Base-by-base conservation (phyloP, 257 asterid genomes). In the Thymus quinquecostatus region DNA sequence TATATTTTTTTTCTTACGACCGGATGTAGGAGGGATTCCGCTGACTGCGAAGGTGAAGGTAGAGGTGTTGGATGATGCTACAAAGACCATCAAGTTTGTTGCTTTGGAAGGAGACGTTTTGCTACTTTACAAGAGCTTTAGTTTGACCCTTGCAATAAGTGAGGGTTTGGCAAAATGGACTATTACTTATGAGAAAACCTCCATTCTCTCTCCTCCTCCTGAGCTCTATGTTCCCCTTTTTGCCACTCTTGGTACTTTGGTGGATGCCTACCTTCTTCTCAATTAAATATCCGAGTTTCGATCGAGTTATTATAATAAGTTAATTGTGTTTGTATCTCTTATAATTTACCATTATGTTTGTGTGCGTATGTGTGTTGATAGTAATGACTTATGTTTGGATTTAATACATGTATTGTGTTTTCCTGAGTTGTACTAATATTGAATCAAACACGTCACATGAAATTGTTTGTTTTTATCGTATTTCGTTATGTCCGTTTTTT, bases 161-260 rank as follows among this genome's bases (percentile, higher is more conserved):
- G 79, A 76, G 27, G 83, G 81, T 49, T 59, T 30, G 14, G 81
- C 55, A 12, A 60, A 69, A 12, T 78, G 81, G 81, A 78, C 13
- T 3, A 2, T 82, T 6, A 69, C 36, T 3, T 78, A n/a, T 38
- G 86, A 78, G 75, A 72, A 60, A 67, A 48, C 55, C 0, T 60
- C 62, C 27, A 1, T 28, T 3, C 27, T 63, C 2, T 0, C 40
- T 28, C 81, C 81, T 1, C 75, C 78, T 6, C 78, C 81, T 0
- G 43, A 66, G 5, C 68, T 67, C 75, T 77, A 77, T 38, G 33
- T 66, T 43, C 56, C 78, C 11, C 41, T 72, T 14, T 66, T 0
- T 6, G 1, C 34, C 1, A 51, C 71, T 6, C 1, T 43, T 5
- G 60, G 27, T 2, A 67, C 78, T 53, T 60, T 72, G 3, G 75